Conservation (phyloP, 352 stramenopile species). For the Thraustotheca clavata region DNA sequence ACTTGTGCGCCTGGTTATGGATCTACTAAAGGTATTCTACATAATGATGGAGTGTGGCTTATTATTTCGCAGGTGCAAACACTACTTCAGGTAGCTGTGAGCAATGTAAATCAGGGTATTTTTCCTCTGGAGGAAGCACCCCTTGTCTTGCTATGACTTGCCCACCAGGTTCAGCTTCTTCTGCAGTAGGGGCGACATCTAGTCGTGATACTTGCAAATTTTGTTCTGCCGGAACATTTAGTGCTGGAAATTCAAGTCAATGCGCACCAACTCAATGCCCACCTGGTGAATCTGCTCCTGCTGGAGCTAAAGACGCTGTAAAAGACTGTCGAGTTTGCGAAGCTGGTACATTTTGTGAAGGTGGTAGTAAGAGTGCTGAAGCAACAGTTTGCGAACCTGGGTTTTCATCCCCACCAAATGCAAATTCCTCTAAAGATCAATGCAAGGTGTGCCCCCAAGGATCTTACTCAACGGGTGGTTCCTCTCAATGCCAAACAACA, state of each 20-base stretch:
- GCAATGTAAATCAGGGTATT: background rate
- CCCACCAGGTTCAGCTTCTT: background rate
- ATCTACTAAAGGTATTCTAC: slow-evolving; percentile 19
- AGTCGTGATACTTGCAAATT: slow-evolving; percentile 1
- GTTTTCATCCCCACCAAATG: slow-evolving; percentile 32
- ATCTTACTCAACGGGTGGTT: slow-evolving; percentile 30
- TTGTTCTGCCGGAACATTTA: background rate
- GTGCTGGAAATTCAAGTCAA: background rate
- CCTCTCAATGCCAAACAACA: slow-evolving; percentile 31
- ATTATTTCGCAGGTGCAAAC: background rate
- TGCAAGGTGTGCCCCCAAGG: slow-evolving; percentile 32
- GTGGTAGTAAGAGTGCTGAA: slow-evolving; percentile 24
- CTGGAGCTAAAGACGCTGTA: slow-evolving; percentile 22
- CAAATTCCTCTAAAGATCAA: slow-evolving; percentile 32
- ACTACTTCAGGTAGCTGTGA: background rate
- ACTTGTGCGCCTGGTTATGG: slow-evolving; percentile 29
- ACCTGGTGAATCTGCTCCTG: background rate
- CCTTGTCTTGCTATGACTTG: slow-evolving; percentile 3
- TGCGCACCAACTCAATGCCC: background rate
- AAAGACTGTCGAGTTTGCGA: slow-evolving; percentile 30
- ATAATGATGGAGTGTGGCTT: background rate
- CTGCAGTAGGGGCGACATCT: background rate
- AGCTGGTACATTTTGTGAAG: slow-evolving; percentile 27
- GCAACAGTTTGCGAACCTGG: slow-evolving; percentile 31
- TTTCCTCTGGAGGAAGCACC: background rate